These are phyloP conservation scores for Backusella tarrabulga DNA, from an alignment of 192 early-diverging fungal genomes.

Conservation along the genomic window DNA sequence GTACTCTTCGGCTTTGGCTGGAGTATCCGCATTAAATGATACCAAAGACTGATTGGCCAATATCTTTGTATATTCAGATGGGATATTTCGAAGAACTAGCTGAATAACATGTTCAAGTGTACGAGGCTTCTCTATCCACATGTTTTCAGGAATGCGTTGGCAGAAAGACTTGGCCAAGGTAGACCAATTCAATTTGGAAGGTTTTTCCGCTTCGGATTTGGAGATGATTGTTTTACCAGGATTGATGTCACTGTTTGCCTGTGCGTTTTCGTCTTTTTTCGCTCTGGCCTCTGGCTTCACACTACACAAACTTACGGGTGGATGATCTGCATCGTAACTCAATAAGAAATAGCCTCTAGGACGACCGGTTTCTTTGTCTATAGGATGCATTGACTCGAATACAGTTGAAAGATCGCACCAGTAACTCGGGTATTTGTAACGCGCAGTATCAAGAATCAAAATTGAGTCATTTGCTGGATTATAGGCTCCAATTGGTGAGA, in stretches of 20 bases:
- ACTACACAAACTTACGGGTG: conserved; percentile 41
- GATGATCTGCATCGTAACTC: conserved; percentile 31
- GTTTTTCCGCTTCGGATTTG: conserved; percentile 8
- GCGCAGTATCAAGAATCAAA: conserved; percentile 85
- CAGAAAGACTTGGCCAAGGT: conserved; percentile 53
- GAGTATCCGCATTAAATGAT: conserved; percentile 20
- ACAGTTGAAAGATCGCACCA: conserved; percentile 71
- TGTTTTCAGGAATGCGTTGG: conserved; percentile 50
- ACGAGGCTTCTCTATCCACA: conserved; percentile 50
- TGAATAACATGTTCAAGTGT: conserved; percentile 44
- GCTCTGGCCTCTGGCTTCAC: conserved; percentile 11
- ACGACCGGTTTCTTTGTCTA: conserved; percentile 77
- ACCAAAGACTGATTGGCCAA: conserved; percentile 38
- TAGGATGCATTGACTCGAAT: conserved; percentile 78
- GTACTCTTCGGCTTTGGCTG: conserved; percentile 35
- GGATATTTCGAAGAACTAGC: conserved; percentile 48
- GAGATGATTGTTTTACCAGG: not conserved
- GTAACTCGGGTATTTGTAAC: conserved; percentile 92
- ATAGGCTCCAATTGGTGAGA: conserved; percentile 87
- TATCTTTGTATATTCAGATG: conserved; percentile 41
- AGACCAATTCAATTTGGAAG: conserved; percentile 45
- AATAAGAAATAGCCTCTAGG: conserved; percentile 90
- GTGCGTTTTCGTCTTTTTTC: not conserved
- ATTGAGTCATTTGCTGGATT: conserved; percentile 68
- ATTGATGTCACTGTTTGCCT: not conserved